Percentiles rank a stretch among this genome's conserved stretches.
phyloP scores from a whole-genome alignment of 2,329 filamentous ascomycete genomes.

The Coccinonectria pachysandricola region DNA sequence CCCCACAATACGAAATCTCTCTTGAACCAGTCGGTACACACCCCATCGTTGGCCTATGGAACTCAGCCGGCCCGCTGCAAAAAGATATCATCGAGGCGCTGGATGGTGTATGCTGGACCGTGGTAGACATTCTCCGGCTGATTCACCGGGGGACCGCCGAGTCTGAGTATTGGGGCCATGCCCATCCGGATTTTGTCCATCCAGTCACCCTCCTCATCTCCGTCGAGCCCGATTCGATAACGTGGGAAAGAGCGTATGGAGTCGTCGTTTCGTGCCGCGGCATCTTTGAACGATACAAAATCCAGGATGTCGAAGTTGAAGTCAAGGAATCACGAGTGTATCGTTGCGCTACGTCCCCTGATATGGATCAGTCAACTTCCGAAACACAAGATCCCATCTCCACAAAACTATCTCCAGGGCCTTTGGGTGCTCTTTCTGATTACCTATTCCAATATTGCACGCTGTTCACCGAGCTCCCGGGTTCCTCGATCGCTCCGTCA shows the following conservation, averaged over 20 bases:
- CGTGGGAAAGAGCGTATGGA: background rate
- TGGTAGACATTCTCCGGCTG: background rate
- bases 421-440: no score
- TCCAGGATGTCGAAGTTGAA: background rate
- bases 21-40: background rate
- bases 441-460: no score
- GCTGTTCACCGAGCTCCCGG: no score
- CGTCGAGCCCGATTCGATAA: background rate
- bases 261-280: background rate
- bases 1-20: background rate
- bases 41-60: background rate
- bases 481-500: background rate
- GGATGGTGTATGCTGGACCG: no score
- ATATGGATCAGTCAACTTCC: background rate
- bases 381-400: no score
- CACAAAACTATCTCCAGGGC: no score
- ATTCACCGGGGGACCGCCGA: background rate
- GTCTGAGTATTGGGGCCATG: no score
- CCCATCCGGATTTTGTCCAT: no score
- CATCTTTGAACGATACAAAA: background rate
- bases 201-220: slow-evolving; percentile 1
- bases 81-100: no score
- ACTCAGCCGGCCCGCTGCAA: background rate
- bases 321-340: background rate
- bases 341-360: background rate